Base-by-base conservation (phyloP, 805 yeast species). In the Pichia thaimueangensis region DNA sequence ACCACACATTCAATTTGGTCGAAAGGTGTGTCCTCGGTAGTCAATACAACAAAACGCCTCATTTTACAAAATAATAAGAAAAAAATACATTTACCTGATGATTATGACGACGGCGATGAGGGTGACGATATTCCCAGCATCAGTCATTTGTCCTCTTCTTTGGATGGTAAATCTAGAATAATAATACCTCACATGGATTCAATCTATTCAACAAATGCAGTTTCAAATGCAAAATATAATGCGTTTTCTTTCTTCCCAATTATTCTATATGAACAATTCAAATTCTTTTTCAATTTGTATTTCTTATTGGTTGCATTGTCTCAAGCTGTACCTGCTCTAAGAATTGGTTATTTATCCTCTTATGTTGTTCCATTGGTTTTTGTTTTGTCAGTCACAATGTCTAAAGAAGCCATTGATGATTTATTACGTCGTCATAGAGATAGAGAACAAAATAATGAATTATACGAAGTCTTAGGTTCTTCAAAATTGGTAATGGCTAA, bases 371-470 rank as follows among this genome's bases (percentile, higher is more conserved):
- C 99, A 0, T 71, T 93, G 43, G 96, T 86, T 1, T 93, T 93
- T 68, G 98, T 93, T 13, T 67, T 93, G 31, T 69, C 84, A 0
- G 95, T 93, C 6, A 94, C 98, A 1, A 89, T 94, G 95, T 68
- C 82, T 52, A 93, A 93, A 60, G 99, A 93, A 60, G 97, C 97
- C 0, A 71, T 85, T 52, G 99, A 93, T 64, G 99, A 93, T 63
- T 74, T 91, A 9, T 84, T 82, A 45, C 78, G 99, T 58, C 74
- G 97, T 39, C 74, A 93, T 48, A 75, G 99, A 49, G 99, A 93
- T 60, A 69, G 69, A 35, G 97, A 89, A 53, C 87, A 94, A 37
- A 93, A 93, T 56, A 76, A 76, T 54, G 97, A 93, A 62, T 60
- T 70, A 5, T 93, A 81, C 58, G 89, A 85, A 52, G 86, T 87